Conservation (phyloP, 768 basidiomycete species). For the Suillus occidentalis region DNA sequence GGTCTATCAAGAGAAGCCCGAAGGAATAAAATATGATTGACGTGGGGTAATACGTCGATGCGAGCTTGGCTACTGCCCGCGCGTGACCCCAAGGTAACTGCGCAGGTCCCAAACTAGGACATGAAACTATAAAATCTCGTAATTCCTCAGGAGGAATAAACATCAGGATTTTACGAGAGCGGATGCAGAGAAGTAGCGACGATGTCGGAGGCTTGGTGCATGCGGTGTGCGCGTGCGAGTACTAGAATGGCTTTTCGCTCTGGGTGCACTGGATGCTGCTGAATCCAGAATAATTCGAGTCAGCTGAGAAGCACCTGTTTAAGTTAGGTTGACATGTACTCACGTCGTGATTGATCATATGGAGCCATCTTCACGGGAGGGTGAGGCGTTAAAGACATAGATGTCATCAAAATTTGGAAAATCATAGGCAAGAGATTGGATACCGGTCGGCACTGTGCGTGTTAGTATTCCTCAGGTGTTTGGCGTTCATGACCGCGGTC, state of each 20-base stretch:
- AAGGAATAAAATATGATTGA: background rate
- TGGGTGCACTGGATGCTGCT: background rate
- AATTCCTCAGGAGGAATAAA: background rate
- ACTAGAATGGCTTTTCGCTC: background rate
- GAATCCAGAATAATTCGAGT: background rate
- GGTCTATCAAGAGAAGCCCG: background rate
- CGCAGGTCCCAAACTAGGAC: background rate
- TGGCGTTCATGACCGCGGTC: background rate
- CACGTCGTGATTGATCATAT: background rate
- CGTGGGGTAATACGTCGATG: background rate
- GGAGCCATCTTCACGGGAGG: background rate
- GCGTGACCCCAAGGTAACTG: background rate
- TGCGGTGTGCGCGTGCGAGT: background rate
- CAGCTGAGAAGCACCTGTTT: conserved; percentile 2
- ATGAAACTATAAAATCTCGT: conserved; percentile 3
- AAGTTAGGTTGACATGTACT: conserved; percentile 1
- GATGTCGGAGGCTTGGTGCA: conserved; percentile 3
- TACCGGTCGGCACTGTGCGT: background rate
- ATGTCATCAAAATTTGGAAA: background rate
- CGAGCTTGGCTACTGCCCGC: background rate
- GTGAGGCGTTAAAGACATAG: background rate
- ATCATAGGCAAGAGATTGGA: conserved; percentile 1
- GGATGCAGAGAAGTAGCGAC: background rate
- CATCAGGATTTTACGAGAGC: background rate
- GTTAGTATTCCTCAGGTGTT: background rate